Conservation (phyloP, 192 early-diverging fungal species). For the Rhizophlyctis rosea region DNA sequence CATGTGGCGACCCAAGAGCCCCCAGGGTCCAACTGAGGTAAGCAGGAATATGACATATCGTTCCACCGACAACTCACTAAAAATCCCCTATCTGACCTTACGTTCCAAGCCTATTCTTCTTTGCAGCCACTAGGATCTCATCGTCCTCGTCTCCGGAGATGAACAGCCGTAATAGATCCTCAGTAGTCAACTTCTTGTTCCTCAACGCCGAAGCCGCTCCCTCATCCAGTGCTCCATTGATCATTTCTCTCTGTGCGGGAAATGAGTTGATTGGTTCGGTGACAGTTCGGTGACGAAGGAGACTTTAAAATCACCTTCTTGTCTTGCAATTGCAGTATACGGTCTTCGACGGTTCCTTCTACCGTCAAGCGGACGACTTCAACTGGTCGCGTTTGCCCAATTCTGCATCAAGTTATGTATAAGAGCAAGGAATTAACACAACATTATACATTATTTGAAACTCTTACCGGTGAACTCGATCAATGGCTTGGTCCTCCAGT, state of each 20-base stretch:
- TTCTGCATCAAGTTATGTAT: conserved; percentile 30
- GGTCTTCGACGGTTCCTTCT: conserved; percentile 65
- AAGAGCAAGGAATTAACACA: too few relatives aligned
- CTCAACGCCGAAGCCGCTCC: conserved; percentile 16
- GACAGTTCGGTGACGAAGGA: neutral
- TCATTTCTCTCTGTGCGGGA: conserved; percentile 16
- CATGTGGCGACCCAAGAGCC: too few relatives aligned
- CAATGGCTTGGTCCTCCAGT: conserved; percentile 67
- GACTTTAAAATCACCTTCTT: conserved; percentile 40
- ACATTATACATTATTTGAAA: neutral
- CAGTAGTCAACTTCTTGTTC: conserved; percentile 6
- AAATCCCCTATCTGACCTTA: too few relatives aligned
- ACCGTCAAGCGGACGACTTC: conserved; percentile 61
- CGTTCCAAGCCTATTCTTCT: too few relatives aligned
- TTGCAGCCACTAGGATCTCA: too few relatives aligned
- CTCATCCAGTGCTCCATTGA: conserved; percentile 31
- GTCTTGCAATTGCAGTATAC: conserved; percentile 62
- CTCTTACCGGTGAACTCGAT: conserved; percentile 58
- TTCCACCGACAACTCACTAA: too few relatives aligned
- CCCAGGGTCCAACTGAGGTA: too few relatives aligned
- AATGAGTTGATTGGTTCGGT: neutral
- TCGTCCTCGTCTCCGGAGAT: too few relatives aligned
- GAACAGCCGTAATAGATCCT: neutral
- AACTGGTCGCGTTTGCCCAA: conserved; percentile 64
- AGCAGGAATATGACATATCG: too few relatives aligned